Evolutionary conservation across 2,329 filamentous ascomycete species (phyloP), one percentile per base, ranked within the genome.

Genomic region (Blumeriella jaapii): DNA sequence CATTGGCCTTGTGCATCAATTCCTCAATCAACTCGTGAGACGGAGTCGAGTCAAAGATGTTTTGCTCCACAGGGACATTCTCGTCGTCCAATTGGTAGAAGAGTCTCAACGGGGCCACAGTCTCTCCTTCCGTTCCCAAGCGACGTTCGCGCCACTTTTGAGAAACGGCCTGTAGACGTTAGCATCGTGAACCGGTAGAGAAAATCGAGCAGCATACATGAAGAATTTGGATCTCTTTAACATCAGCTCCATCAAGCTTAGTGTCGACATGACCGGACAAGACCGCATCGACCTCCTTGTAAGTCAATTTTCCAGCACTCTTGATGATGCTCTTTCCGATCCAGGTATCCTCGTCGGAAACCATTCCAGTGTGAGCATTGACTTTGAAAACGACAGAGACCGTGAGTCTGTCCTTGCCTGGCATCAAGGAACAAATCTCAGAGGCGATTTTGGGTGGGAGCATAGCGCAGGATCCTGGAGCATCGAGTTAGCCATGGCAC

Each of bases 81-180:
- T 98, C 91, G 50, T 98, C 91, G 50, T 98, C 91, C 25, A 96
- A 71, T 61, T 94, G 87, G 60, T 94, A 86, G 42, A 96, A 67
- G 29, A 98, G 71, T 38, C 91, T 82, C 34, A 98, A 73, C 25
- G 89, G 79, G 20, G 87, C 82, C 50, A 94, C 82, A 9, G 82
- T 76, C 45, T 82, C 75, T 27, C 76, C 76, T 22, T 82, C 80
- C 34, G 86, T 79, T 38, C 82, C 83, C 40, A 95, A 81, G 40
- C 91, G 82, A 31, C 75, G 69, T 61, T 95, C 84, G 27, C 86
- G 81, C 69, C 96, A 93, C 59, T 91, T 94, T 55, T 86, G 81
- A 4, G 86, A 76, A 45, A 95, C 74, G 47, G 75, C 71, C 67
- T 84, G 39, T 19, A 41, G 29, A 20, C 17, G 40, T 59, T 52